Evolutionary conservation across 2,329 filamentous ascomycete genomes (phyloP).

Genomic region (Epichloe scottii): DNA sequence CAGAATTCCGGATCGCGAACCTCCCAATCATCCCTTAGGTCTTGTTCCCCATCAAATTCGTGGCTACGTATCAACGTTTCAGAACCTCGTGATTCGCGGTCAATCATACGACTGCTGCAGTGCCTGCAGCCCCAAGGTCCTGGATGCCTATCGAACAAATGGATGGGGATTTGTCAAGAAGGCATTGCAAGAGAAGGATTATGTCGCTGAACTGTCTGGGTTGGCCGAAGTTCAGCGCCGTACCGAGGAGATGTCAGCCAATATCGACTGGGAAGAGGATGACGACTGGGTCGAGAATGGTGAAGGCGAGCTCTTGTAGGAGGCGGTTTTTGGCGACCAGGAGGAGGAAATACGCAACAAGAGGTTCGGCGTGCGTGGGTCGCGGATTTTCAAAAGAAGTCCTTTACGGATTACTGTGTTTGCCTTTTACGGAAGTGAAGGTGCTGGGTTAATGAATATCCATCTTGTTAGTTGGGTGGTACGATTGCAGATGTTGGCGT

Average conservation of each 20-base stretch:
- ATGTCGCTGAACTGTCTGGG: slow-evolving; percentile 64
- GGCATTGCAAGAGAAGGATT: slow-evolving; percentile 63
- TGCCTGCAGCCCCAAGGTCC: slow-evolving; percentile 60
- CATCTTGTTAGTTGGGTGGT: background rate
- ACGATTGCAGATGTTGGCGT: background rate
- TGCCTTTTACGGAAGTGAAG: too few relatives aligned
- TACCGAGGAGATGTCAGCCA: slow-evolving; percentile 37
- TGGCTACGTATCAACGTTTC: slow-evolving; percentile 62
- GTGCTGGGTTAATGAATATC: background rate
- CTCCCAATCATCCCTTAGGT: slow-evolving; percentile 47
- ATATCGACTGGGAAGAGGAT: slow-evolving; percentile 51
- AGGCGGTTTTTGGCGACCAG: background rate
- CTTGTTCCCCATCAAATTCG: slow-evolving; percentile 71
- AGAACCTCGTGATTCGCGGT: slow-evolving; percentile 60
- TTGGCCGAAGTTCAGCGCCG: slow-evolving; percentile 56
- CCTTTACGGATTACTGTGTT: too few relatives aligned
- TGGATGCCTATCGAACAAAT: slow-evolving; percentile 52
- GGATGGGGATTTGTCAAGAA: slow-evolving; percentile 69
- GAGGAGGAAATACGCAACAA: background rate
- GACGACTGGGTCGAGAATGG: slow-evolving; percentile 37
- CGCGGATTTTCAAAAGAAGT: background rate
- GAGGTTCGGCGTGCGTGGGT: background rate
- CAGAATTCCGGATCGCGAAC: slow-evolving; percentile 39
- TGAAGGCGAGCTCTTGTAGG: slow-evolving; percentile 39
- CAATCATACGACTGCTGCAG: slow-evolving; percentile 71